Base-by-base conservation (phyloP, 2,329 filamentous ascomycete genomes). In the Xylariaceae sp. region DNA sequence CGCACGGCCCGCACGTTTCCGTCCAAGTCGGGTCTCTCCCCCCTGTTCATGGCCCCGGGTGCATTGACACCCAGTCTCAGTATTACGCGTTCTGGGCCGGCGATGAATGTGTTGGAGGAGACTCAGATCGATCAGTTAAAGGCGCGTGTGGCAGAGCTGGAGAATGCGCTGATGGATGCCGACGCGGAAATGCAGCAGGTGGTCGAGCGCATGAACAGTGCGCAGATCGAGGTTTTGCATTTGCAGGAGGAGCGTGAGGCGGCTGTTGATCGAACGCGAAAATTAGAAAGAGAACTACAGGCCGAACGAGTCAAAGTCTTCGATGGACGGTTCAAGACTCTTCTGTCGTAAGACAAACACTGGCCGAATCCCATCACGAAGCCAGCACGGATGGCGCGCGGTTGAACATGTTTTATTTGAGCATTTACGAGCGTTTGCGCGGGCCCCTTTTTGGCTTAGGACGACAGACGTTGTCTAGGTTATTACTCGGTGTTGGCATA, bases 151-250 rank as follows among this genome's bases (percentile, higher is more conserved):
- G 76, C 83, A 53, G 90, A 96, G 72, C 82, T 99, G 2, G 94
- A 99, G 75, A 85, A 83, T 64, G 87, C 92, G 15, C 77, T 95
- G 12, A 73, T 80, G 5, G 82, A 89, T 60, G 87, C 89, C 15
- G 89, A 94, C 65, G 75, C 76, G 47, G 88, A 92, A 72, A 92
- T 94, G 87, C 84, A 89, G 67, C 85, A 89, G 70, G 89, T 94
- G 7, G 87, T 95, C 7, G 78, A 85, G 56, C 80, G 87, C 59
- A 92, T 95, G 85, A 92, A 89, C 71, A 77, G 78, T 62, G 88
- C 88, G 9, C 89, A 94, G 73, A 88, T 92, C 63, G 87, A 92
- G 72, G 89, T 94, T 53, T 83, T 88, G 65, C 82, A 89, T 67
- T 76, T 95, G 54, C 88, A 92, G 70, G 82, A 83, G 61, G 82